Evolutionary conservation across 2,329 filamentous ascomycete genomes (phyloP), one percentile per base, ranked within the genome.

Genomic region (Calonectria ilicicola): DNA sequence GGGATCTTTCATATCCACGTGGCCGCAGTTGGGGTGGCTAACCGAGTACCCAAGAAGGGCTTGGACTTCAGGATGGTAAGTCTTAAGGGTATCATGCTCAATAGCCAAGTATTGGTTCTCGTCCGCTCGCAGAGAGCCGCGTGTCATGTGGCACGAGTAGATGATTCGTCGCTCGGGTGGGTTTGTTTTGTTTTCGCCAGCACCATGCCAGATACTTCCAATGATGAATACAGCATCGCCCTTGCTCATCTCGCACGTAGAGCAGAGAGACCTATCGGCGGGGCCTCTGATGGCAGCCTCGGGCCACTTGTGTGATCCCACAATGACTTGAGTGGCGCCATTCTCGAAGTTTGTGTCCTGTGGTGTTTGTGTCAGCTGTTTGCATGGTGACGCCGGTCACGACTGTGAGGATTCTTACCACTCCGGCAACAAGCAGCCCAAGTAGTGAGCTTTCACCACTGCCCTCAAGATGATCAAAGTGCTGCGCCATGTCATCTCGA

Each of bases 151-250:
- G 32, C 44, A 56, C 8, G 67, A 69, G 35, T 38, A 69, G 38
- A 69, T 69, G 60, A 38, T 69, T 8, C 67, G 58, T 44, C 58
- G 58, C 19, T 42, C 46, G 12, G 38, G 17, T 7, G 38, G 38
- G 14, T 56, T 32, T 4, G 67, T 56, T 14, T 29, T 64, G 32
- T 69, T 69, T n/a, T 49, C 46, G 1, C 67, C 67, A 8, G 67
- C 67, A 5, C 67, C 67, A 42, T 69, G 67, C 67, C 67, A 69
- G n/a, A 69, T 44, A 40, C 58, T 65, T 2, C 67, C 67, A 15
- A 69, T 69, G 27, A 69, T 69, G 12, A 69, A 38, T 14, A 69
- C 46, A 7, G 56, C 58, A 38, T 69, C 67, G 2, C 67, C 67
- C 35, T 56, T 58, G 1, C 23, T 38, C 46, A 69, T 53, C 47